Percentiles rank a stretch among this genome's conserved stretches.
These are phyloP conservation scores for Colletotrichum theobromicola DNA, from an alignment of 2,329 filamentous ascomycete species.

Conservation along the genomic window DNA sequence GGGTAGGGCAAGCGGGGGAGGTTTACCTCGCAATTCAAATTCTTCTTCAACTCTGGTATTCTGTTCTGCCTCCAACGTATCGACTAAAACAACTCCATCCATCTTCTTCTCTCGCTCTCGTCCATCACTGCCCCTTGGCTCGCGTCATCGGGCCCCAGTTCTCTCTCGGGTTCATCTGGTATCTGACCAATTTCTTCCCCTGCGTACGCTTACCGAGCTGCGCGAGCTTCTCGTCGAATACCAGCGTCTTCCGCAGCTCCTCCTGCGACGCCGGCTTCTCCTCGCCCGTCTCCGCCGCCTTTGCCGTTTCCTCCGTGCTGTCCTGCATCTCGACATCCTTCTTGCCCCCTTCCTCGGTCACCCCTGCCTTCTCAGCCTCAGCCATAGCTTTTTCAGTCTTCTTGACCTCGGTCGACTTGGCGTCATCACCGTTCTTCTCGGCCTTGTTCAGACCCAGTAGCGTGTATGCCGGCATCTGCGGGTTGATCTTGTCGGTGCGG, in stretches of 20 bases:
- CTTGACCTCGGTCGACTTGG: conserved; percentile 7
- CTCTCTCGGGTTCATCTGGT: conserved; percentile 86
- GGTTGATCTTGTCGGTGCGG: conserved; percentile 73
- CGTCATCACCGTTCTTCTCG: conserved; percentile 31
- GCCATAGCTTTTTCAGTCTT: background rate
- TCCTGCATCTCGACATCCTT: conserved; percentile 36
- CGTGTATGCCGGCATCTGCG: conserved; percentile 72
- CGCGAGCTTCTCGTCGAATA: conserved; percentile 82
- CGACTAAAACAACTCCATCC: background rate
- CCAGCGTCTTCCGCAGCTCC: conserved; percentile 61
- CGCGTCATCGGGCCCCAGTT: conserved; percentile 90
- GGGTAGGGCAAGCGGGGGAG: background rate
- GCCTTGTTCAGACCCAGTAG: conserved; percentile 61
- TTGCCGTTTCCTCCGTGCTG: conserved; percentile 24
- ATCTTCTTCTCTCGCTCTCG: conserved; percentile 53
- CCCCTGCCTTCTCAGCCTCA: conserved; percentile 11
- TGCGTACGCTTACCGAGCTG: conserved; percentile 73
- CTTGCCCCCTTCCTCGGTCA: conserved; percentile 20
- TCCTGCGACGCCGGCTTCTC: conserved; percentile 25
- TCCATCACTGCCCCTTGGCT: conserved; percentile 68
- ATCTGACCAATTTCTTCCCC: conserved; percentile 76
- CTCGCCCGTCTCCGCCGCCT: conserved; percentile 38
- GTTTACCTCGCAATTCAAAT: background rate
- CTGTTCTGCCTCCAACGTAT: background rate
- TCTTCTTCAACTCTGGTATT: background rate